Base-by-base conservation (phyloP, 805 yeast species). In the Sporopachydermia quercuum region DNA sequence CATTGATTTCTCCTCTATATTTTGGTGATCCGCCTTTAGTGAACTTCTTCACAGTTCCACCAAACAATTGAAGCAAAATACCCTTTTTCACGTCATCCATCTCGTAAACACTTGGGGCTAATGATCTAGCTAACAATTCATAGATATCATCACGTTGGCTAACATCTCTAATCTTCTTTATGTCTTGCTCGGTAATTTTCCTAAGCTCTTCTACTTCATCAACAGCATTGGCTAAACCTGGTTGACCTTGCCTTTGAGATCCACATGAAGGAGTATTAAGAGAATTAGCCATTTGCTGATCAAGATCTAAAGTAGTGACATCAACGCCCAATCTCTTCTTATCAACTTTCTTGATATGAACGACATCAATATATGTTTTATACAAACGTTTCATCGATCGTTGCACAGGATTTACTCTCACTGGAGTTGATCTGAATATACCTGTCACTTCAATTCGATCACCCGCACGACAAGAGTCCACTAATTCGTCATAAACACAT, bases 71-170 rank as follows among this genome's bases (percentile, higher is more conserved):
- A 41, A 91, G 66, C 42, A 91, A 57, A 34, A 91, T 80, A 16
- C 99, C 99, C 58, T 91, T 91, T 49, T 91, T 91, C 35, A 89
- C 96, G 55, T 91, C 99, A 49, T 85, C 96, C 71, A 87, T 74
- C 59, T 91, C 98, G 57, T 73, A 91, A 51, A 91, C 85, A 40
- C 94, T 81, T n/a, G 99, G 98, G 0, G 99, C 97, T 47, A 91
- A 63, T 1, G 96, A 85, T 44, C 96, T 71, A 0, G 97, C 76
- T 39, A 91, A 65, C 15, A 87, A 60, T 47, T 86, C 94, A 57
- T 89, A 91, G 23, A 87, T 58, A 57, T 91, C 97, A 13, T 68
- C 71, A 47, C 97, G 72, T 45, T 59, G 55, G 0, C 94, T 63
- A 2, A 72, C 66, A 42, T 68, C 72, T 43, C 65, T 63, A 48